Base-by-base conservation (phyloP, 1,284 basidiomycete species). In the Abortiporus biennis region DNA sequence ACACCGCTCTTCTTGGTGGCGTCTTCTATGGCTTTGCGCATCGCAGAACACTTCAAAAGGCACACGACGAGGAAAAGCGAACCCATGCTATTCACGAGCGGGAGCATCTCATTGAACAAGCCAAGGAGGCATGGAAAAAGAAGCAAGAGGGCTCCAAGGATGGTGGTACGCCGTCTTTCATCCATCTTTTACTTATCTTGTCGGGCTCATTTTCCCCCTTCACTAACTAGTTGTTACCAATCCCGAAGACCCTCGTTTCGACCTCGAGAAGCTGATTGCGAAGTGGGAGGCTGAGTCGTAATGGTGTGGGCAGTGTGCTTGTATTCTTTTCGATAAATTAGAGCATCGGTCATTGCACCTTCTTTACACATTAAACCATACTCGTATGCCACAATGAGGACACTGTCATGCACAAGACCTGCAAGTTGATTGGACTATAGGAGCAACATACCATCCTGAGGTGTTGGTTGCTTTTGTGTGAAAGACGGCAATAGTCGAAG, bases 191-290 rank as follows among this genome's bases (percentile, higher is more conserved):
- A 30, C 33, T 24, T 19, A 5, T 24, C 27, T 8, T 36, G 21
- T 20, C 3, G 15, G 13, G 16, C 4, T 27, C 15, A 13, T 34
- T 33, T 21, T 13, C 23, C 16, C 25, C 8, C 30, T 22, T 35
- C 8, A 15, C 30, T 12, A 21, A 9, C 22, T 20, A 92, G 91
- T 93, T 54, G 70, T 95, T 54, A 88, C 90, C 51, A 81, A 99
- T 71, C 91, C 93, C 38, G 93, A 98, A 58, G 85, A 95, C 67
- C 91, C 94, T 49, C 83, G 80, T 53, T 99, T 99, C 69, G 94
- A 99, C 74, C 74, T 98, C 61, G 95, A 98, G 74, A 92, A 92
- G 69, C 71, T 97, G 52, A 63, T 98, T 62, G 71, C 70, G 38
- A 78, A 79, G 61, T 85, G 79, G 75, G 86, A 88, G 63, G 75